Percentiles rank a stretch among this genome's conserved stretches.
Conservation (phyloP, 768 basidiomycete species). For the Leccinellum luteum region DNA sequence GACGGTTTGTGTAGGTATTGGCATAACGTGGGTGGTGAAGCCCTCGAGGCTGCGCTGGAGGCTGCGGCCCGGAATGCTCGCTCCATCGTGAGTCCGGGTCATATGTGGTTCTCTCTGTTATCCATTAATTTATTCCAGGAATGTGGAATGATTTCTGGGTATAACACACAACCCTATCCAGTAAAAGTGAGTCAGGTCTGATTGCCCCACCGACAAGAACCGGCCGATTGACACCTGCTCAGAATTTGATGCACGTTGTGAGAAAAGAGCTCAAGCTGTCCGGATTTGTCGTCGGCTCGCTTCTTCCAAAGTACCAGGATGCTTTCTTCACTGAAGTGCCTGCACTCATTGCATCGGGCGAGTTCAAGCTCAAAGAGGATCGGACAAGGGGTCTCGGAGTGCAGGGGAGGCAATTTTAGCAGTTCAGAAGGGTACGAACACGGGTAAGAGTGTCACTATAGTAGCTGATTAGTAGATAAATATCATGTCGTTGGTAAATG, state of each 20-base stretch:
- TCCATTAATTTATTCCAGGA: background rate
- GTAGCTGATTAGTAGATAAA: constrained; percentile 7
- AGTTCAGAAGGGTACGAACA: constrained; percentile 35
- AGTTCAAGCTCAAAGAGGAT: constrained; percentile 49
- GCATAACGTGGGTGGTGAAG: constrained; percentile 29
- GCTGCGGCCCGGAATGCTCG: constrained; percentile 43
- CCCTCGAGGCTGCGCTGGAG: constrained; percentile 51
- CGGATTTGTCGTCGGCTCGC: constrained; percentile 41
- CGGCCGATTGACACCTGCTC: background rate
- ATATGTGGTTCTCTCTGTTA: too few relatives aligned
- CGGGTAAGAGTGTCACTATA: constrained; percentile 24
- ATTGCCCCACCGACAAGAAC: constrained; percentile 7
- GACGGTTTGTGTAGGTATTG: constrained; percentile 7
- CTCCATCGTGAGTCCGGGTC: constrained; percentile 38
- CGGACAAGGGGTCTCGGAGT: constrained; percentile 40
- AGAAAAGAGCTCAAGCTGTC: constrained; percentile 38
- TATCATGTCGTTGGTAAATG: background rate
- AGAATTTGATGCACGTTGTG: constrained; percentile 42
- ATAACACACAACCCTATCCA: constrained; percentile 5
- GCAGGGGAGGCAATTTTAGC: constrained; percentile 38
- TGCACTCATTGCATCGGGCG: constrained; percentile 40
- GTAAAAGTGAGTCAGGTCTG: constrained; percentile 5
- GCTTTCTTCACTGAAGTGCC: constrained; percentile 46
- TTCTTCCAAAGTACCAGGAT: constrained; percentile 33
- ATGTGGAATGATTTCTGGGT: too few relatives aligned